phyloP scores from a whole-genome alignment of 2,329 filamentous ascomycete genomes.

The Cordyceps fumosorosea region DNA sequence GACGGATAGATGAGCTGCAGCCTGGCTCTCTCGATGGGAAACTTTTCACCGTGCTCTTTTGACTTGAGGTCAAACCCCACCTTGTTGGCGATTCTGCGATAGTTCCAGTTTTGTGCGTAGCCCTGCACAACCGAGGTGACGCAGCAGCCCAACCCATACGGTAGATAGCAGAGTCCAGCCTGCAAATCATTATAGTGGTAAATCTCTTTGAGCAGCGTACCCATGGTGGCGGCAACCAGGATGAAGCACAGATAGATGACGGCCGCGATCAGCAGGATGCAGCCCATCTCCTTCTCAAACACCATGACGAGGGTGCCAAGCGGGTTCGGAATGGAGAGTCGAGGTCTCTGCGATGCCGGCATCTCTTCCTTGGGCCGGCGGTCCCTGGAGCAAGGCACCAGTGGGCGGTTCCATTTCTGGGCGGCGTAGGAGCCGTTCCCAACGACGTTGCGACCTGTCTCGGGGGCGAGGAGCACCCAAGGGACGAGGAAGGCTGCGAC shows the following conservation, averaged over 20 bases:
- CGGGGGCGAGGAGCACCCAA: slow-evolving; percentile 50
- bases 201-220: slow-evolving; percentile 43
- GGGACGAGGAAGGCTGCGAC: slow-evolving; percentile 44
- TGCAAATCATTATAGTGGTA: slow-evolving; percentile 46
- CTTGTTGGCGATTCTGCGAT: slow-evolving; percentile 56
- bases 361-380: slow-evolving; percentile 27
- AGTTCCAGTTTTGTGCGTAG: slow-evolving; percentile 59
- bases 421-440: slow-evolving; percentile 57
- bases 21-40: slow-evolving; percentile 50
- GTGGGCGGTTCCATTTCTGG: slow-evolving; percentile 50
- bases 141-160: slow-evolving; percentile 45
- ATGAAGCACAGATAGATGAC: slow-evolving; percentile 52
- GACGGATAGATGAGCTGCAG: slow-evolving; percentile 49
- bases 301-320: slow-evolving; percentile 47
- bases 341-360: slow-evolving; percentile 29
- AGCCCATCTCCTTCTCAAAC: slow-evolving; percentile 50
- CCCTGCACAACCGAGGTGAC: slow-evolving; percentile 48
- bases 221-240: slow-evolving; percentile 45
- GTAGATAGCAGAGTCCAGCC: slow-evolving; percentile 49
- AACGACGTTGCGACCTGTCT: slow-evolving; percentile 53
- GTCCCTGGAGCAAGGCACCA: slow-evolving; percentile 41
- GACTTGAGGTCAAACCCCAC: slow-evolving; percentile 56
- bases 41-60: slow-evolving; percentile 42
- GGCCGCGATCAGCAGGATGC: slow-evolving; percentile 46
- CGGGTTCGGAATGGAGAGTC: slow-evolving; percentile 50